Evolutionary conservation across 495 filamentous ascomycete species (phyloP).

Genomic region (Xylaria nigripes): DNA sequence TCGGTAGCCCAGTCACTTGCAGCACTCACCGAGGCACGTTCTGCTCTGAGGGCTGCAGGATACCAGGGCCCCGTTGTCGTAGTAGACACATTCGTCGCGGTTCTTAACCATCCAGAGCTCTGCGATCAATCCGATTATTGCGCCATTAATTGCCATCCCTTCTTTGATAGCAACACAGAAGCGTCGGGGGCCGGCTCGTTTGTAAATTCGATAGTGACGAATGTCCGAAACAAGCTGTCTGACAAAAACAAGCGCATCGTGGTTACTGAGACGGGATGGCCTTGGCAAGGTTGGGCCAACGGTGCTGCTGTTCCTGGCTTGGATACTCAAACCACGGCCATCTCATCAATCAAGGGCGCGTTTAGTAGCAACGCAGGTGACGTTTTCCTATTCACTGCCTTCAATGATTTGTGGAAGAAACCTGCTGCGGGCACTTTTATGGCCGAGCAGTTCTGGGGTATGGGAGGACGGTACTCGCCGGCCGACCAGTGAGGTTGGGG

Average conservation of each 20-base stretch:
- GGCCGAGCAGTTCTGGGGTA: constrained; percentile 69
- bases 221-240: constrained; percentile 26
- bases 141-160: constrained; percentile 75
- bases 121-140: constrained; percentile 70
- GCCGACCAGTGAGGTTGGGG: constrained; percentile 12
- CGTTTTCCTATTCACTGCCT: constrained; percentile 64
- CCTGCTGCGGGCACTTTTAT: constrained; percentile 53
- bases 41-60: constrained; percentile 49
- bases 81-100: constrained; percentile 67
- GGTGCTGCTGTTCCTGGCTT: constrained; percentile 53
- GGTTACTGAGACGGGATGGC: constrained; percentile 80
- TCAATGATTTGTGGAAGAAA: constrained; percentile 74
- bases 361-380: constrained; percentile 41
- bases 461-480: constrained; percentile 32
- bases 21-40: constrained; percentile 50
- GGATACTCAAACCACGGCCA: constrained; percentile 54
- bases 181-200: constrained; percentile 57
- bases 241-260: constrained; percentile 32
- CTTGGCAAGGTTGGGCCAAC: constrained; percentile 55
- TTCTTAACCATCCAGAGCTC: constrained; percentile 56
- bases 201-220: constrained; percentile 47
- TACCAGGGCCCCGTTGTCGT: constrained; percentile 69
- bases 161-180: constrained; percentile 59
- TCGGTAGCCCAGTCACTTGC: constrained; percentile 42
- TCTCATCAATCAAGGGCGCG: constrained; percentile 50